These are phyloP conservation scores for Piromyces finnis DNA, from an alignment of 192 early-diverging fungal species.

Conservation along the genomic window DNA sequence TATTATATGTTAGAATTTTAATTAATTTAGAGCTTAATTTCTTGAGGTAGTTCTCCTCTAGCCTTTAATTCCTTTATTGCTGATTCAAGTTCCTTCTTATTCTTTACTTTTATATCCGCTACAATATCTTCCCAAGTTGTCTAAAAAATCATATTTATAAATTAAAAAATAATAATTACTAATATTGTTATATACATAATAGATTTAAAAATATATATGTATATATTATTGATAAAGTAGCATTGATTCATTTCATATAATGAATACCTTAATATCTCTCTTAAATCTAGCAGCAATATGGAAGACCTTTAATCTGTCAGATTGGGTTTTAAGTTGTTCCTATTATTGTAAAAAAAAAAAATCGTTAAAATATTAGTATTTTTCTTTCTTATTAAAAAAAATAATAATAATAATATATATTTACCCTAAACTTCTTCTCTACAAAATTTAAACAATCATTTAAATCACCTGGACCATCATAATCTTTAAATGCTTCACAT, in stretches of 20 bases:
- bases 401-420: too few species aligned
- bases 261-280: not conserved
- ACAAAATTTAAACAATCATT: not conserved
- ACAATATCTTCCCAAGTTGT: not conserved
- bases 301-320: not conserved
- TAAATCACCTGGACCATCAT: not conserved
- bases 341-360: not conserved
- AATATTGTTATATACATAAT: too few species aligned
- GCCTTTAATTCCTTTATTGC: not conserved
- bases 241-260: too few species aligned
- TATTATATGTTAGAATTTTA: not conserved
- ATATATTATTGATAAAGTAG: too few species aligned
- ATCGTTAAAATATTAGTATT: too few species aligned
- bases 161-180: too few species aligned
- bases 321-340: not conserved
- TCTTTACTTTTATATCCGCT: not conserved
- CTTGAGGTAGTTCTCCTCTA: not conserved
- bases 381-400: too few species aligned
- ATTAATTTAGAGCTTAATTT: not conserved
- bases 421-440: not conserved
- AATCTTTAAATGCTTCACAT: not conserved
- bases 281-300: slow-evolving; percentile 2
- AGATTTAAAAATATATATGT: too few species aligned
- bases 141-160: not conserved
- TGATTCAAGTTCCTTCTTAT: not conserved